Conservation (phyloP, 2,329 filamentous ascomycete genomes). For the Amylocarpus encephaloides region DNA sequence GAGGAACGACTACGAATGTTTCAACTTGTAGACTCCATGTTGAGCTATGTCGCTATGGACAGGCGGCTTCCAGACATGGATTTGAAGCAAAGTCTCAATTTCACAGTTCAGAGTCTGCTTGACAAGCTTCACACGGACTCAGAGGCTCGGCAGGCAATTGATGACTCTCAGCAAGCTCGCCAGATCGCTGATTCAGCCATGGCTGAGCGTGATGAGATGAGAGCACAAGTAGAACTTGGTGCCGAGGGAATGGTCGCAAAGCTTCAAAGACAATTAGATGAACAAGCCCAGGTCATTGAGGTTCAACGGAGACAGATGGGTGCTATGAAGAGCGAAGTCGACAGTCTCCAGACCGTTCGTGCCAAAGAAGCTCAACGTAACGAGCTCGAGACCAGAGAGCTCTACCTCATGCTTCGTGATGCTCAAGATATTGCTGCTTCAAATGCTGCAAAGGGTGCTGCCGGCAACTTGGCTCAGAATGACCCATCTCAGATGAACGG, state of each 20-base stretch:
- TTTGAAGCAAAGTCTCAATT: constrained; percentile 94
- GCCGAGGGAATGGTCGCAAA: constrained; percentile 91
- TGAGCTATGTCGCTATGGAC: constrained; percentile 98
- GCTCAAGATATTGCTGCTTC: constrained; percentile 94
- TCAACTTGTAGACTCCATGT: constrained; percentile 96
- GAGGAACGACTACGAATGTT: constrained; percentile 94
- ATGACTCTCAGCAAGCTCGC: constrained; percentile 83
- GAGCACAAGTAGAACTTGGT: constrained; percentile 77
- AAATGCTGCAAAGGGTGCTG: constrained; percentile 56
- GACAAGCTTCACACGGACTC: constrained; percentile 96
- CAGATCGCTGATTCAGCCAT: constrained; percentile 94
- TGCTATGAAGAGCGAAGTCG: constrained; percentile 80
- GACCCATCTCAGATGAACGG: constrained; percentile 79
- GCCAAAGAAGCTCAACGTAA: constrained; percentile 90
- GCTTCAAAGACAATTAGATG: constrained; percentile 87
- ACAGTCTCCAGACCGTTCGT: constrained; percentile 76
- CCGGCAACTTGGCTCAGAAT: constrained; percentile 47
- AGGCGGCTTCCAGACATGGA: constrained; percentile 92
- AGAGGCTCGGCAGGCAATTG: constrained; percentile 83
- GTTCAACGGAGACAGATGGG: constrained; percentile 82
- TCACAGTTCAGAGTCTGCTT: constrained; percentile 89
- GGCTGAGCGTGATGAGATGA: constrained; percentile 94
- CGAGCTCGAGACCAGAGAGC: constrained; percentile 89
- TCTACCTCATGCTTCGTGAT: constrained; percentile 97
- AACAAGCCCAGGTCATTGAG: constrained; percentile 85